Evolutionary conservation across 2,329 filamentous ascomycete genomes (phyloP), one percentile per base, ranked within the genome.

Genomic region (Phaeosphaeria sp.): DNA sequence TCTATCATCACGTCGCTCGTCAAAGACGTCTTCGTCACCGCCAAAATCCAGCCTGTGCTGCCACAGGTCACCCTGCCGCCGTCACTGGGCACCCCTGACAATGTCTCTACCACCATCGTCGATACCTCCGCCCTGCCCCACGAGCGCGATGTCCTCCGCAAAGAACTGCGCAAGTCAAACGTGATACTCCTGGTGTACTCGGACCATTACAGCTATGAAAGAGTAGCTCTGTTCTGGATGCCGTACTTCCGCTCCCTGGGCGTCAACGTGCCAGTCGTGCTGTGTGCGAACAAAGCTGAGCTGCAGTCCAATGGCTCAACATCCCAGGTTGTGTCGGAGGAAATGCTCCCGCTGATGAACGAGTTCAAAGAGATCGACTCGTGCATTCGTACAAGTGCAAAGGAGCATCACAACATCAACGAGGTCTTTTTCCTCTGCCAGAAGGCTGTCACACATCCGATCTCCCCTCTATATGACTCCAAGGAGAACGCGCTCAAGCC

Each of bases 311-410:
- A 91, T 67, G 89, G 87, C 43, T 91, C 85, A 57, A 92, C 92
- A 8, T 86, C 92, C 0, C 92, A 97, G 75, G 90, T 97, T 8
- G 87, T 97, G 46, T 91, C 97, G 71, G 95, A 98, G 76, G 95
- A 99, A 80, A 97, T 99, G 92, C 83, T 98, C 30, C 95, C 95
- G 0, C 89, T 99, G 64, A 97, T 99, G 95, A 90, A 91, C 60
- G 95, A 99, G 79, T 99, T 98, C 80, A 94, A 97, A 74, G 95
- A 98, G 78, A 97, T 99, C 63, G 95, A 99, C 76, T 97, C 93
- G 0, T 99, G 95, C 78, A 98, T 99, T 74, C 87, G 95, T 55
- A 93, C 93, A 8, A 98, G 93, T 77, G 93, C 94, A 20, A 88
- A 92, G 68, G 92, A 97, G 71, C 92, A 97, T 73, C 89, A 90